Evolutionary conservation across 345 rosid species (phyloP), one percentile per base, ranked within the genome.

Genomic region (Aquilaria malaccensis): DNA sequence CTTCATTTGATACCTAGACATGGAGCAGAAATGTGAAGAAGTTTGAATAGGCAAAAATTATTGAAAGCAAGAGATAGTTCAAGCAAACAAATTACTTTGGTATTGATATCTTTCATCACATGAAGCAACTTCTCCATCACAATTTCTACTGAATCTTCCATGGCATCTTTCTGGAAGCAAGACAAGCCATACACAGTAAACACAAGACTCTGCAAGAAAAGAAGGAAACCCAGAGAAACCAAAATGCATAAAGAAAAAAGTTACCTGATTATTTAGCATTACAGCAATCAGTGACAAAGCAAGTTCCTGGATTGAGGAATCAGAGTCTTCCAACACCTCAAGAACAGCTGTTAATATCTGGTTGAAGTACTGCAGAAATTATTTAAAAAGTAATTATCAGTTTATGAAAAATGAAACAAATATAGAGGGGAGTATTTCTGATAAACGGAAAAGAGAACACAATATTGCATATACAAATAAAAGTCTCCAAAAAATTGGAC

Each of bases 341-440:
- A 94, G 97, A 67, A 94, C 95, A 59, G 88, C 89, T 57, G 93
- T 86, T 85, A 90, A 80, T 76, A 94, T 90, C 79, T 88, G 99
- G 78, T 90, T 94, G 82, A 88, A 86, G 76, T 86, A 94, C 99
- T 94, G 95, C 77, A 69, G 52, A 73, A n/a, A 68, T 33, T 37
- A 4, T 37, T 37, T 37, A 4, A 4, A 37, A 37, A 9, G 7
- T 5, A 37, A 37, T 37, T 4, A 37, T 37, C 43, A 37, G 5
- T 5, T 9, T 37, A 37, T 4, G 5, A 37, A 37, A 37, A 37
- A 37, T 5, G 43, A 37, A 37, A 22, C 22, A 22, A 9, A 37
- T 9, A 4, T 37, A 37, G 7, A 37, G 43, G 43, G 43, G 7
- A 37, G 7, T 5, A 37, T 37, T 22, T 37, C 43, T 37, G 7